Evolutionary conservation across 768 basidiomycete genomes (phyloP).

Genomic region (Lentinula detonsa): DNA sequence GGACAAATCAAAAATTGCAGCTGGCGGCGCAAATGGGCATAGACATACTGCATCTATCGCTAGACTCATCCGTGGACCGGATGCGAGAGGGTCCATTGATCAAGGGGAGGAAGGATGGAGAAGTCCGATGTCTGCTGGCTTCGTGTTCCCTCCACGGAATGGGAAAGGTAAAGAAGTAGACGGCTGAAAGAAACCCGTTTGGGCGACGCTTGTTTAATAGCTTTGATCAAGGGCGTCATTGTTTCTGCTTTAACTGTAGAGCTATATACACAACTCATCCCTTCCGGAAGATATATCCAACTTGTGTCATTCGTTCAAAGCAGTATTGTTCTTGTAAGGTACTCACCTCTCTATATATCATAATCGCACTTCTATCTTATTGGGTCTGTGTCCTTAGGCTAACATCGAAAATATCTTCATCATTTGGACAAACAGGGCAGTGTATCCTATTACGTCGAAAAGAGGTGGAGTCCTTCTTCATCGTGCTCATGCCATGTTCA

Average conservation of each 20-base stretch:
- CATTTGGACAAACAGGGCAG: too few relatives aligned
- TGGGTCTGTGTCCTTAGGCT: background rate
- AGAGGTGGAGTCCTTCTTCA: too few relatives aligned
- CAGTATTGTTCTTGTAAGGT: background rate
- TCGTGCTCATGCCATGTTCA: too few relatives aligned
- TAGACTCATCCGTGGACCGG: slow-evolving; percentile 5
- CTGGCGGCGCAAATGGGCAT: slow-evolving; percentile 5
- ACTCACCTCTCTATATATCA: background rate
- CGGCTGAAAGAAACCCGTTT: background rate
- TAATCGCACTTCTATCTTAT: background rate
- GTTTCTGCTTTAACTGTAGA: background rate
- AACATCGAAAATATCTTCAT: too few relatives aligned
- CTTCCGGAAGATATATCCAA: background rate
- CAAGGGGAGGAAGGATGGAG: slow-evolving; percentile 3
- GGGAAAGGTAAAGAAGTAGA: slow-evolving; percentile 1
- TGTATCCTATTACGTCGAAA: too few relatives aligned
- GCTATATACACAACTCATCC: background rate
- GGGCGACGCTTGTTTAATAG: background rate
- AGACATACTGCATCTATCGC: slow-evolving; percentile 10
- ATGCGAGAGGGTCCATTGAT: background rate
- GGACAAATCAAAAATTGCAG: background rate
- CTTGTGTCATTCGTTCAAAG: background rate
- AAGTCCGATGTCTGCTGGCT: slow-evolving; percentile 5
- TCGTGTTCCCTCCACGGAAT: slow-evolving; percentile 2
- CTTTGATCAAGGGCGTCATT: background rate